Base-by-base conservation (phyloP, 2,329 filamentous ascomycete genomes). In the Paecilomyces dactylethromorphus region DNA sequence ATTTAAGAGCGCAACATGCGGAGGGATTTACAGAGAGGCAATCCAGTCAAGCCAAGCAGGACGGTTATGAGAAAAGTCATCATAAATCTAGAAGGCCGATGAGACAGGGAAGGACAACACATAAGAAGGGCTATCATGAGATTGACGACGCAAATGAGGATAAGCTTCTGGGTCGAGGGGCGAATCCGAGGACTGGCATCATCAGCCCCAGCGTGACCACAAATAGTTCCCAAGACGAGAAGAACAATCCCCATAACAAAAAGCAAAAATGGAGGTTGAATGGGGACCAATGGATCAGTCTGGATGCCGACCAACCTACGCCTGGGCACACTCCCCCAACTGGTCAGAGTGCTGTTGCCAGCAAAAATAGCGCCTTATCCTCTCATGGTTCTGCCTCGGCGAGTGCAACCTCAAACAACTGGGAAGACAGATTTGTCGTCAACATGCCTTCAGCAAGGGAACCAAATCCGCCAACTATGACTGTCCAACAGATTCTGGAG, bases 371-470 rank as follows among this genome's bases (percentile, higher is more conserved):
- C 12, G 24, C 55, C 6, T 39, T 22, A 21, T 52, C 50, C 21
- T 74, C 69, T 15, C 61, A 68, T 52, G 60, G 62, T 21, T 69
- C 69, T 2, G 58, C 71, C 8, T 74, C 70, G 6, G 67, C 69
- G 22, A 64, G 69, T 21, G 67, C 66, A 29, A 72, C 70, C 0
- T 63, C 68, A 24, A 71, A 68, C 13, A 70, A 74, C 39, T 71
- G 73, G 69, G 72, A 74, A 56, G 75, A 78, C 59, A 68, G 66
- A 64, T 78, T 77, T 60, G 74, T 77, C 52, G 73, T 78, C 33
- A 68, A 78, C 54, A 78, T 77, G 74, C 75, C 75, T 4, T 73
- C 74, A 21, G 74, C 75, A 2, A 74, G 69, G 39, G 74, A 78
- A 1, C 74, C 76, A 0, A 75, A 74, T 51, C 75, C 75, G 3